Base-by-base conservation (phyloP, 164 flowering plant genomes). In the Nymphaea thermarum region DNA sequence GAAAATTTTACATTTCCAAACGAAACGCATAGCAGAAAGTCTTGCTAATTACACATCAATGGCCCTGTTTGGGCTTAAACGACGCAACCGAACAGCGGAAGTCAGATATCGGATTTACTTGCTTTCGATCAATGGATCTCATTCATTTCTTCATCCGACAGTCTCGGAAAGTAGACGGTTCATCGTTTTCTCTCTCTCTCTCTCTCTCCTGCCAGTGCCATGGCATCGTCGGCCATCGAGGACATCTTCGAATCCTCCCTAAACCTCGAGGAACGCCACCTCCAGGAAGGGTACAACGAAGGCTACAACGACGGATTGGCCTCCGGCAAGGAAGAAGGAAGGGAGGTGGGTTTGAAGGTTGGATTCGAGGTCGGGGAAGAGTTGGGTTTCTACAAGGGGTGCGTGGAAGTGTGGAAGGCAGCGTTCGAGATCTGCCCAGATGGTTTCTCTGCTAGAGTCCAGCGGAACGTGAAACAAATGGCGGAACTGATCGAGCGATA, bases 331-430 rank as follows among this genome's bases (percentile, higher is more conserved):
- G 76, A 86, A 44, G 96, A 89, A 65, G 94, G 82, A 5, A 69
- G 72, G 16, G 80, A 85, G 63, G 84, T 85, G 45, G 96, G 97
- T 15, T 72, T 91, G 4, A 85, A 84, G 70, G 44, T 51, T 17
- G 97, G 97, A 36, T 91, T 91, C 64, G 81, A 87, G 76, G 66
- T 74, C 0, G 87, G 97, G 11, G 91, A 87, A 66, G 93, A 90
- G 72, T 67, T 90, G 64, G 96, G 96, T 18, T 92, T 88, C 67
- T 91, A 91, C 77, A 69, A 71, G 43, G 92, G 98, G 17, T 85
- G 89, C 72, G 68, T 85, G 6, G 83, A 83, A 60, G 80, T 86
- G 8, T 88, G 90, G 93, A 81, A 69, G 71, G 77, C 93, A 0
- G 88, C 78, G 0, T 75, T 85, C 53, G 71, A 61, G 43, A 43